These are phyloP conservation scores for Yamadazyma blattariae DNA, from an alignment of 1,139 yeast species.

Conservation along the genomic window DNA sequence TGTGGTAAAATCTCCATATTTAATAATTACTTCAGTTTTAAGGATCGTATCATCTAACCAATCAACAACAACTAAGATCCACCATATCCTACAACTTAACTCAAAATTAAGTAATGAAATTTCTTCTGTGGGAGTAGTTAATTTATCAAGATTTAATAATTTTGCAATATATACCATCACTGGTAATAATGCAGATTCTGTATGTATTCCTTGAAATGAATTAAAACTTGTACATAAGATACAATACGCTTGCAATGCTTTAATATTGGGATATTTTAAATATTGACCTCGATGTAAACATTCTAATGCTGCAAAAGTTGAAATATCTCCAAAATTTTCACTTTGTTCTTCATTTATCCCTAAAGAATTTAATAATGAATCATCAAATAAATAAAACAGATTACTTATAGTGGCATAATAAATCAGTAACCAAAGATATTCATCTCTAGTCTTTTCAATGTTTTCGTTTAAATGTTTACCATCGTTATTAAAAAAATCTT, in stretches of 20 bases:
- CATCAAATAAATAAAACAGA: constrained; percentile 27
- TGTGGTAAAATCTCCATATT: constrained; percentile 20
- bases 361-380: constrained; percentile 15
- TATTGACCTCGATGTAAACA: constrained; percentile 30
- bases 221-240: constrained; percentile 25
- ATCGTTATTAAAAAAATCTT: constrained; percentile 8
- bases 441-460: constrained; percentile 10
- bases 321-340: constrained; percentile 22
- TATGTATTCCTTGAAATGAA: constrained; percentile 27
- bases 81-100: constrained; percentile 28
- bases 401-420: constrained; percentile 30
- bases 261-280: constrained; percentile 24
- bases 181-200: constrained; percentile 22
- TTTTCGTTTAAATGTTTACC: constrained; percentile 8
- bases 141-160: constrained; percentile 21
- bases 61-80: constrained; percentile 28
- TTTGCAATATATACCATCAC: constrained; percentile 24
- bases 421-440: constrained; percentile 26
- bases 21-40: constrained; percentile 20
- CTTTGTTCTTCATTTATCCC: constrained; percentile 17
- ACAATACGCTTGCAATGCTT: constrained; percentile 24
- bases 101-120: constrained; percentile 18
- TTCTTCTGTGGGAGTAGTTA: constrained; percentile 7
- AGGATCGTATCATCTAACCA: constrained; percentile 27
- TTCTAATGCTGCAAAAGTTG: constrained; percentile 28